Base-by-base conservation (phyloP, 83 land plant species). In the Thuja plicata region DNA sequence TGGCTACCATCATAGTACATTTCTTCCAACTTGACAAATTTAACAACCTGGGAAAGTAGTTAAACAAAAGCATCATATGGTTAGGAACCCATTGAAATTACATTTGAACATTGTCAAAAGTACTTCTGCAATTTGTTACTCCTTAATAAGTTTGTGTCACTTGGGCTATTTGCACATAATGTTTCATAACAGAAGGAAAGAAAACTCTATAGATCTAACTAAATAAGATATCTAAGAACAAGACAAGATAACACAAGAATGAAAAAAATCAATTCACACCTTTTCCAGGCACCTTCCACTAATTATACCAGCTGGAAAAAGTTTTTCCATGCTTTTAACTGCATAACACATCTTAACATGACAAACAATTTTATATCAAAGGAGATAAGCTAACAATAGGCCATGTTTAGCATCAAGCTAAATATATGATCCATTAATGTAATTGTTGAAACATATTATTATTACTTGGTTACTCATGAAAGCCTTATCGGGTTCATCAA, bases 221-320 rank as follows among this genome's bases (percentile, higher is more conserved):
- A 19, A 40, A 38, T 24, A 2, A 79, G 43, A n/a, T 11, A 79
- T 38, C 17, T 46, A 40, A 7, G 46, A 79, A 24, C 45, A 85
- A 50, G 37, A 10, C 45, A 45, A 6, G 50, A 37, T 55, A 85
- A 0, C 48, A 86, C 13, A 34, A 37, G 43, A 3, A 55, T 24
- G 10, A 46, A 34, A 79, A 32, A 5, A 71, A 10, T 11, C 37
- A 87, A 24, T 13, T 30, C 73, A 88, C 52, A 97, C 98, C 99
- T 97, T 96, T 37, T 94, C 96, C 84, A 96, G 91, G 88, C 94
- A 86, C 89, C 99, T 94, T 87, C 98, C 97, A 92, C 97, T 97
- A 43, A 97, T 95, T 6, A 97, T 96, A 38, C 98, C 99, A 15
- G 99, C 96, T 38, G 99, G 98, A n/a, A 86, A 97, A 94, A 88